Conservation (phyloP, 257 asterid genomes). For the Solanum appendiculatum region DNA sequence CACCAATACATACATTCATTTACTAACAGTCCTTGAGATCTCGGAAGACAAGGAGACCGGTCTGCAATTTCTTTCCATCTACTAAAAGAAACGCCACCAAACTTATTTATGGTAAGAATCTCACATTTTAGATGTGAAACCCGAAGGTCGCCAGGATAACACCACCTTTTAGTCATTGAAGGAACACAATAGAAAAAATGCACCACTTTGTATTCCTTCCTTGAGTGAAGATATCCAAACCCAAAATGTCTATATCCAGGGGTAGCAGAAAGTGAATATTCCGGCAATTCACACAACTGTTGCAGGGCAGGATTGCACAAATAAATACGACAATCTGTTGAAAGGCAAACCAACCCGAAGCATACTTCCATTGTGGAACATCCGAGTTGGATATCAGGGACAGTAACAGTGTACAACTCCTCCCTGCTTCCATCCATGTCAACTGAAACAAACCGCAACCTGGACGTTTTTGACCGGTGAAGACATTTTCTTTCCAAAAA, state of each 20-base stretch:
- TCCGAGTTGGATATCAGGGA: background rate
- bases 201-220: background rate
- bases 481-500: background rate
- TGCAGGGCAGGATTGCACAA: background rate
- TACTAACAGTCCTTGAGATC: background rate
- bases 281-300: background rate
- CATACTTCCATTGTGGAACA: background rate
- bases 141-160: background rate
- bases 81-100: background rate
- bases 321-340: background rate
- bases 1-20: background rate
- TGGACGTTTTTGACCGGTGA: fast-evolving
- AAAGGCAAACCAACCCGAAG: background rate
- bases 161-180: background rate
- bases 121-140: background rate
- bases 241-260: background rate
- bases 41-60: background rate
- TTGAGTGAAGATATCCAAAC: background rate
- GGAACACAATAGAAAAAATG: background rate
- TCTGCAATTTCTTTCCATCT: background rate
- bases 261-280: background rate
- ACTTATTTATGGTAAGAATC: background rate
- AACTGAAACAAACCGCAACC: background rate
- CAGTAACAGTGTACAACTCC: background rate
- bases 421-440: background rate